Evolutionary conservation across 2,329 filamentous ascomycete genomes (phyloP).

Genomic region (Xenoacremonium recifei): DNA sequence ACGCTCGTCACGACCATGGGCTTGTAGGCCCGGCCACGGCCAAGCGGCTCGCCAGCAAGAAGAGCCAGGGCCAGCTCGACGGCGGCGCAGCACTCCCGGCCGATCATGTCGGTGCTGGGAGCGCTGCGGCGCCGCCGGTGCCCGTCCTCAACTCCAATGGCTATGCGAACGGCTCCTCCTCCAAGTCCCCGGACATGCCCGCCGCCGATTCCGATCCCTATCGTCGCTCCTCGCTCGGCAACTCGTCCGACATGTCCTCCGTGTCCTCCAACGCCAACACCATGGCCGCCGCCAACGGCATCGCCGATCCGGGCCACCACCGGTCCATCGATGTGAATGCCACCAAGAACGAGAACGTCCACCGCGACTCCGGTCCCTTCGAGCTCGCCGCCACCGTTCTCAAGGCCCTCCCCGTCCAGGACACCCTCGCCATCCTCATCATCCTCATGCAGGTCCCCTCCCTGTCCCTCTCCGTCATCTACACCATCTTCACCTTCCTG

Average conservation of each 20-base stretch:
- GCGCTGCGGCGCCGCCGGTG: slow-evolving; percentile 29
- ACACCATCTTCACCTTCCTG: slow-evolving; percentile 87
- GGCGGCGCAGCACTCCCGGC: slow-evolving; percentile 37
- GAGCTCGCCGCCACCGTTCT: slow-evolving; percentile 83
- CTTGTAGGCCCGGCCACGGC: slow-evolving; percentile 60
- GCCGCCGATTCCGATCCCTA: slow-evolving; percentile 38
- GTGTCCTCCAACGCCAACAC: slow-evolving; percentile 48
- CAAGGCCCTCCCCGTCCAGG: slow-evolving; percentile 83
- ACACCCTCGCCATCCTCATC: slow-evolving; percentile 95
- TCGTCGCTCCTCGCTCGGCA: slow-evolving; percentile 49
- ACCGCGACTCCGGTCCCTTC: slow-evolving; percentile 70
- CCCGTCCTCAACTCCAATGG: slow-evolving; percentile 19
- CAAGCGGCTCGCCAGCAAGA: slow-evolving; percentile 40
- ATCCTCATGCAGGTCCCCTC: slow-evolving; percentile 91
- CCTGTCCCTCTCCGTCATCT: slow-evolving; percentile 82
- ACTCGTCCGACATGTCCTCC: slow-evolving; percentile 54
- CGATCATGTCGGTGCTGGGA: slow-evolving; percentile 29
- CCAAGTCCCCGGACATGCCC: slow-evolving; percentile 31
- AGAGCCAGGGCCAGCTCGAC: slow-evolving; percentile 46
- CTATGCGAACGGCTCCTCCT: slow-evolving; percentile 35
- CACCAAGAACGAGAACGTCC: slow-evolving; percentile 65
- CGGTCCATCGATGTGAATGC: slow-evolving; percentile 66
- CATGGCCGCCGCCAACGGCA: slow-evolving; percentile 33
- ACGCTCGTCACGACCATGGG: slow-evolving; percentile 83
- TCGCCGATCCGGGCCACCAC: slow-evolving; percentile 52